Evolutionary conservation across 2,329 filamentous ascomycete genomes (phyloP).

Genomic region (Albifimbria verrucaria): DNA sequence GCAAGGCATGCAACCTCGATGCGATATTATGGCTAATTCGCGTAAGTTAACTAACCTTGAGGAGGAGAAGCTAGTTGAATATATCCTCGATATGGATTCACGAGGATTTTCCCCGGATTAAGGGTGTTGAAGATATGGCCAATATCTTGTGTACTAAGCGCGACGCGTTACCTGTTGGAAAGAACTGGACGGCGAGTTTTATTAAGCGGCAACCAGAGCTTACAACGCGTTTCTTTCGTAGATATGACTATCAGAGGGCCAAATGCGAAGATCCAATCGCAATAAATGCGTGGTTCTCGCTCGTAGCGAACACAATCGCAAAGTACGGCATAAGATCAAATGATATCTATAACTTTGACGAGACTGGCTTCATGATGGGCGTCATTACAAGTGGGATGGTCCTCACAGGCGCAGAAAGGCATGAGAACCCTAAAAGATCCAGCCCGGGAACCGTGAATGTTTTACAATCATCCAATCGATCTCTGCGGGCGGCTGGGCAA

Average conservation of each 20-base stretch:
- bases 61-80: not conserved
- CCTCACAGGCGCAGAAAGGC: not conserved
- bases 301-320: constrained; percentile 10
- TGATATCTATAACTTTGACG: not conserved
- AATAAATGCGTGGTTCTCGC: constrained; percentile 14
- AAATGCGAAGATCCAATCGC: constrained; percentile 16
- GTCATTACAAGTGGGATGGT: not conserved
- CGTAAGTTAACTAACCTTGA: not conserved
- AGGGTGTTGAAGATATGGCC: not conserved
- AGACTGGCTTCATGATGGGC: not conserved
- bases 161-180: constrained; percentile 13
- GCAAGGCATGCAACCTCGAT: not conserved
- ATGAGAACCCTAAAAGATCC: not conserved
- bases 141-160: not conserved
- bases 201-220: constrained; percentile 18
- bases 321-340: constrained; percentile 11
- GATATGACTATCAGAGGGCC: constrained; percentile 18
- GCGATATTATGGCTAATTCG: not conserved
- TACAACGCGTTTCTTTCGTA: constrained; percentile 15
- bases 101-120: not conserved
- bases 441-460: not conserved
- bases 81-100: not conserved
- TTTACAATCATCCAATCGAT: too few relatives aligned
- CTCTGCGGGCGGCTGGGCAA: too few relatives aligned
- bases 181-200: constrained; percentile 19